Percentiles rank a stretch among this genome's conserved stretches.
These are phyloP conservation scores for Immersiella caudata DNA, from an alignment of 495 filamentous ascomycete genomes.

Conservation along the genomic window DNA sequence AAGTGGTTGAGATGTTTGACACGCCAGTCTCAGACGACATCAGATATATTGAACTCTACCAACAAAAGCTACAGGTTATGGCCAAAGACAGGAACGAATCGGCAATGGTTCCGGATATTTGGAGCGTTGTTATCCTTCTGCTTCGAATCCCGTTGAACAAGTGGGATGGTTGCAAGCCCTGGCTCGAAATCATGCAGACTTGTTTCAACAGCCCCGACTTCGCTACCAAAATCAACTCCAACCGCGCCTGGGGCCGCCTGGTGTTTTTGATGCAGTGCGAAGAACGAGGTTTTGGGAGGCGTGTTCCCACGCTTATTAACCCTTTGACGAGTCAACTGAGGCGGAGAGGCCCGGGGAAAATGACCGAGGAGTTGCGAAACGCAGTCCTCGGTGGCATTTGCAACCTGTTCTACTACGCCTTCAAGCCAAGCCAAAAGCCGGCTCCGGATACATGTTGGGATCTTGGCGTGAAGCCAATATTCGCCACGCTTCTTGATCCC, in stretches of 20 bases:
- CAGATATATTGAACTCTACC: conserved; percentile 65
- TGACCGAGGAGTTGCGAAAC: conserved; percentile 58
- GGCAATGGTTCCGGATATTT: conserved; percentile 79
- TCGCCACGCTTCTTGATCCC: conserved; percentile 50
- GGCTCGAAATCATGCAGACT: conserved; percentile 73
- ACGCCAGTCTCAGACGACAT: conserved; percentile 53
- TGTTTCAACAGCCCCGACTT: conserved; percentile 83
- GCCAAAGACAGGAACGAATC: conserved; percentile 63
- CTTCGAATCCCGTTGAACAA: conserved; percentile 67
- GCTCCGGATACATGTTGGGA: conserved; percentile 80
- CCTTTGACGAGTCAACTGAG: conserved; percentile 72
- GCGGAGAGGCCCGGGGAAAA: conserved; percentile 60
- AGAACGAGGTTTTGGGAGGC: conserved; percentile 58
- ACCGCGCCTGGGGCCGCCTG: conserved; percentile 80
- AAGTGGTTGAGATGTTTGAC: conserved; percentile 67
- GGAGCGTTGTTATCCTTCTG: conserved; percentile 79
- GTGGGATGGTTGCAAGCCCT: conserved; percentile 73
- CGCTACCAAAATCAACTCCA: conserved; percentile 72
- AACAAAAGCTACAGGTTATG: conserved; percentile 70
- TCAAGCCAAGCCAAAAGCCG: conserved; percentile 66
- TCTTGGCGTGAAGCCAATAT: conserved; percentile 61
- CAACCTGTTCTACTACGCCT: conserved; percentile 82
- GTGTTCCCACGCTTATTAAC: conserved; percentile 67
- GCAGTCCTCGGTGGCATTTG: conserved; percentile 70
- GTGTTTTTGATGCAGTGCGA: conserved; percentile 69